phyloP scores from a whole-genome alignment of 2,329 filamentous ascomycete species.

The Chaetomium sp. region DNA sequence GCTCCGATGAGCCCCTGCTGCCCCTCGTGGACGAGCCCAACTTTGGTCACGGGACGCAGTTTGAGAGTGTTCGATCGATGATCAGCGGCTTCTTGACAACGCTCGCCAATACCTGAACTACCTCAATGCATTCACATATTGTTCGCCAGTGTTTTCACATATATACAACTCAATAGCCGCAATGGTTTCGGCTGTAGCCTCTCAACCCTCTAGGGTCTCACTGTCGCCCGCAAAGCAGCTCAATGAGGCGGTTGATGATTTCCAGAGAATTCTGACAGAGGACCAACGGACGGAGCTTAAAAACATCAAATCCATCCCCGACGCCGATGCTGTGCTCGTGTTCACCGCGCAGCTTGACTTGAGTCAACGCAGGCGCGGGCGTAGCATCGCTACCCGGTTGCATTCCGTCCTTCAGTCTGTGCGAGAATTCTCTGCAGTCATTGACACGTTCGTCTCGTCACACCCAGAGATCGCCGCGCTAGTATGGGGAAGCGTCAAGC shows the following conservation, averaged over 20 bases:
- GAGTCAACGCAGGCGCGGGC: background rate
- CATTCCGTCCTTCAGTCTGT: conserved; percentile 2
- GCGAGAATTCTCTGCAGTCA: background rate
- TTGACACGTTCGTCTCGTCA: background rate
- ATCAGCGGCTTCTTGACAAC: background rate
- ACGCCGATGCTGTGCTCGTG: background rate
- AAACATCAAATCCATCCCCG: background rate
- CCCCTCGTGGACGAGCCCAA: too few relatives aligned
- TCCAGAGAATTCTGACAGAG: conserved; percentile 1
- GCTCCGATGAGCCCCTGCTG: too few relatives aligned
- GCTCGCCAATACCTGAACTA: background rate
- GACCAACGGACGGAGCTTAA: background rate
- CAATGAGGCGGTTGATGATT: conserved; percentile 1
- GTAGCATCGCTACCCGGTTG: background rate
- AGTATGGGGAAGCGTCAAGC: conserved; percentile 1
- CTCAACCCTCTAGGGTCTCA: background rate
- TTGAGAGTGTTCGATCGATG: conserved; percentile 2
- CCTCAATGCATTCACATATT: background rate
- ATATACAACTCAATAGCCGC: background rate
- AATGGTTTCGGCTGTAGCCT: background rate
- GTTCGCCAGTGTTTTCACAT: background rate
- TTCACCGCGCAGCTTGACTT: conserved; percentile 2
- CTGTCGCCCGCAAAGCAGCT: background rate
- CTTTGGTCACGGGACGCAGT: background rate
- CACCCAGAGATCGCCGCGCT: background rate